phyloP scores from a whole-genome alignment of 2,329 filamentous ascomycete genomes.

The Cryphonectria carpinicola region DNA sequence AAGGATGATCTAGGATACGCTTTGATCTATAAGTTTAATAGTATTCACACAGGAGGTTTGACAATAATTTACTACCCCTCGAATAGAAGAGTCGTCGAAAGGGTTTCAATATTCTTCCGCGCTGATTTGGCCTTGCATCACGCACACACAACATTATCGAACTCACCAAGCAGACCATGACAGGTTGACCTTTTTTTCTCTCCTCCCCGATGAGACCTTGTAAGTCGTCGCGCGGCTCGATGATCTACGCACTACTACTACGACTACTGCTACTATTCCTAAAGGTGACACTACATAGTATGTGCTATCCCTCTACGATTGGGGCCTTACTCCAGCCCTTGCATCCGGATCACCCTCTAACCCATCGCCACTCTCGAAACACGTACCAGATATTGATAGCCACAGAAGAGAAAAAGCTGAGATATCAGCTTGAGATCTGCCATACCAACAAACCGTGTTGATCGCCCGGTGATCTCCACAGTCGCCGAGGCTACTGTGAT shows the following conservation, averaged over 20 bases:
- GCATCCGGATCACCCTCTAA: not conserved
- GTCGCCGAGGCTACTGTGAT: slow-evolving; percentile 20
- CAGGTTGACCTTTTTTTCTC: not conserved
- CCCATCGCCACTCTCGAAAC: not conserved
- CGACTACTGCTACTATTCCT: not conserved
- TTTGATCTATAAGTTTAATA: not conserved
- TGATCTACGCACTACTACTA: no score
- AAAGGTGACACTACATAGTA: not conserved
- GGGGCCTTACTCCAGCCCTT: not conserved
- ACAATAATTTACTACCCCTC: not conserved
- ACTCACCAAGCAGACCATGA: not conserved
- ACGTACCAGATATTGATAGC: not conserved
- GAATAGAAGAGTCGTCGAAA: no score
- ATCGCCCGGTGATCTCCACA: slow-evolving; percentile 12
- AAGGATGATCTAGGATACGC: not conserved
- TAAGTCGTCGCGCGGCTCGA: not conserved
- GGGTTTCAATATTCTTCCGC: no score
- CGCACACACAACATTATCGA: not conserved
- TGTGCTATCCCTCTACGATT: not conserved
- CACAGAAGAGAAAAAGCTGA: not conserved
- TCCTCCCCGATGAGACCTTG: not conserved
- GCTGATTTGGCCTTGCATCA: not conserved
- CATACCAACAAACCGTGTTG: slow-evolving; percentile 1
- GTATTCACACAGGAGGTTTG: not conserved
- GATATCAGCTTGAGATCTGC: not conserved